Base-by-base conservation (phyloP, 129 eudicot genomes). In the Gnaphalium uliginosum region DNA sequence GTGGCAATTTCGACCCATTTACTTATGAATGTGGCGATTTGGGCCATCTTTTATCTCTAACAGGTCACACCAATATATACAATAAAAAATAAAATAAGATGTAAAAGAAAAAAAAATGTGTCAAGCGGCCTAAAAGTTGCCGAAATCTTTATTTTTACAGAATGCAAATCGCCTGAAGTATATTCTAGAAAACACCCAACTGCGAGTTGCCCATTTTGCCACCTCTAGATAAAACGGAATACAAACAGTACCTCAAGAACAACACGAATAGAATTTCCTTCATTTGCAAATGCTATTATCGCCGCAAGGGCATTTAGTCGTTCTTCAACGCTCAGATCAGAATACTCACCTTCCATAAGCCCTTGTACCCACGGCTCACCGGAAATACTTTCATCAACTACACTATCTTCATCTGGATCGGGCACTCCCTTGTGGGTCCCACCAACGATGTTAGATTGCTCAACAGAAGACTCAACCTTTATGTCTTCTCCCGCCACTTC, bases 351-450 rank as follows among this genome's bases (percentile, higher is more conserved):
- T 77, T 88, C 93, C 68, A 79, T 76, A 26, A 93, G 97, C 29
- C 97, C 98, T 76, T 86, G 97, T 56, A 93, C 96, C 98, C 98
- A 93, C 4, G 85, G 66, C 74, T 90, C 96, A 60, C 97, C 90
- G 22, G 82, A 71, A 27, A 81, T 41, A 66, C 90, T 83, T 33
- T 88, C 96, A 68, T 93, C 98, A 67, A 85, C 83, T 53, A 81
- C 78, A 35, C 76, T 71, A 67, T 79, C 86, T 69, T 86, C 93
- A 57, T 61, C 81, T 48, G 53, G 46, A 74, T 24, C 69, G 46
- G 67, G 37, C 46, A 13, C 80, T 68, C 71, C 82, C 25, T 61
- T 46, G 70, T 66, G 79, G 72, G 84, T 37, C 79, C 85, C 84
- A 76, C 13, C 73, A 78, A 29, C 70, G 58, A 73, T 63, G 51